These are phyloP conservation scores for Aureobasidium sp. DNA, from an alignment of 2,329 filamentous ascomycete species.

Conservation along the genomic window DNA sequence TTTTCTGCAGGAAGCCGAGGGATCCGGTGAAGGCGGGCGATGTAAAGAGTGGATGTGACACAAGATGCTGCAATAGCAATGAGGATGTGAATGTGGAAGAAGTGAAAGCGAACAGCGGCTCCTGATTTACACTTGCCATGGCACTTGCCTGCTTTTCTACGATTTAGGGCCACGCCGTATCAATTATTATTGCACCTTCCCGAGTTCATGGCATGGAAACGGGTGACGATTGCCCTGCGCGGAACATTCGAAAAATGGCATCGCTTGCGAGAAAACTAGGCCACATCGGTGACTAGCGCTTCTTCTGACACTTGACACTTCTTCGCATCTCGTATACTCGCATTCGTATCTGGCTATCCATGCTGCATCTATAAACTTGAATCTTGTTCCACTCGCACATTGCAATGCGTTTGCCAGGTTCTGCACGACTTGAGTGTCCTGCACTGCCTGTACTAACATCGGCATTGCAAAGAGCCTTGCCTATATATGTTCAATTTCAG, in stretches of 20 bases:
- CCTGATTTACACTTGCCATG: neutral
- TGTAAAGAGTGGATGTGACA: neutral
- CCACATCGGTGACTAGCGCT: neutral
- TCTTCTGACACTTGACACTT: neutral
- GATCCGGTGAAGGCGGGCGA: neutral
- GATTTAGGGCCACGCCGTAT: neutral
- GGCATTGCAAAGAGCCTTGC: too few relatives aligned
- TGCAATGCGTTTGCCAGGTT: neutral
- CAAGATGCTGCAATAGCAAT: neutral
- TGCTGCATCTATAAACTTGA: neutral
- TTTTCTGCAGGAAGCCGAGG: neutral
- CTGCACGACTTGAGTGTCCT: neutral
- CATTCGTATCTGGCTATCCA: neutral
- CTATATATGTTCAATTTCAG: neutral
- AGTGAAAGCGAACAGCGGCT: too few relatives aligned
- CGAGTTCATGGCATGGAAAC: neutral
- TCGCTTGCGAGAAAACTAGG: neutral
- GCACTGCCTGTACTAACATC: neutral
- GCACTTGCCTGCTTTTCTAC: constrained; percentile 3
- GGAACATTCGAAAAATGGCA: neutral
- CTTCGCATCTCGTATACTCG: neutral
- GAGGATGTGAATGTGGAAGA: neutral
- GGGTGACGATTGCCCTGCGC: neutral
- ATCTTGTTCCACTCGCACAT: neutral
- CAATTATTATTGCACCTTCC: neutral